Conservation (phyloP, 768 basidiomycete genomes). For the Dioszegia aurantiaca region DNA sequence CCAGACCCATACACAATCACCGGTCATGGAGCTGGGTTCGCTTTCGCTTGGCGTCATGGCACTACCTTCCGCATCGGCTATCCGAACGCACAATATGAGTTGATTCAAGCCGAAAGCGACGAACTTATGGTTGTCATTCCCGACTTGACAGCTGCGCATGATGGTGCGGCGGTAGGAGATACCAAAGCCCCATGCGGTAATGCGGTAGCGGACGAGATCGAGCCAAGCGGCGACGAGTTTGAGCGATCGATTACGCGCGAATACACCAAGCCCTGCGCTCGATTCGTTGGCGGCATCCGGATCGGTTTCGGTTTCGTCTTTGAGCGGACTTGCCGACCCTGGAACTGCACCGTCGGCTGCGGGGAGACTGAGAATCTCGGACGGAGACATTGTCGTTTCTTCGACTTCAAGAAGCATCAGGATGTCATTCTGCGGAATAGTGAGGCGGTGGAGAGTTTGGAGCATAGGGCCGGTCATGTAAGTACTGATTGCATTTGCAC, state of each 20-base stretch:
- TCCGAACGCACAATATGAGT: slow-evolving; percentile 68
- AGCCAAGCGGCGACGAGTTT: slow-evolving; percentile 11
- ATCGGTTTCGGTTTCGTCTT: slow-evolving; percentile 80
- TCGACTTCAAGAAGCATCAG: slow-evolving; percentile 78
- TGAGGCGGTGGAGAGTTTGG: slow-evolving; percentile 32
- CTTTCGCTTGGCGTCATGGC: slow-evolving; percentile 75
- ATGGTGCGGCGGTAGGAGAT: slow-evolving; percentile 48
- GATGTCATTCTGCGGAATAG: slow-evolving; percentile 61
- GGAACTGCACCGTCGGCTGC: slow-evolving; percentile 63
- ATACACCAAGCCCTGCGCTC: slow-evolving; percentile 72
- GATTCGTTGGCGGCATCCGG: slow-evolving; percentile 75
- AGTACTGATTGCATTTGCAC: slow-evolving; percentile 14
- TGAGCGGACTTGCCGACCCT: slow-evolving; percentile 72
- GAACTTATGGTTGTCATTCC: slow-evolving; percentile 80
- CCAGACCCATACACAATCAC: slow-evolving; percentile 72
- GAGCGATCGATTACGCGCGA: slow-evolving; percentile 31
- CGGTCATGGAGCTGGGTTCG: slow-evolving; percentile 79
- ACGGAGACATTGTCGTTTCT: slow-evolving; percentile 73
- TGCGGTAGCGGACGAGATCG: slow-evolving; percentile 19
- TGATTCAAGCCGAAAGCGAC: slow-evolving; percentile 78
- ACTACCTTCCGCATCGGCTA: slow-evolving; percentile 69
- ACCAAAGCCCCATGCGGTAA: background rate
- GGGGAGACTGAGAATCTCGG: slow-evolving; percentile 57
- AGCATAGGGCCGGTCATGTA: slow-evolving; percentile 25
- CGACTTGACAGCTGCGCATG: slow-evolving; percentile 54